These are phyloP conservation scores for Monilinia laxa DNA, from an alignment of 2,329 filamentous ascomycete species.

Conservation along the genomic window DNA sequence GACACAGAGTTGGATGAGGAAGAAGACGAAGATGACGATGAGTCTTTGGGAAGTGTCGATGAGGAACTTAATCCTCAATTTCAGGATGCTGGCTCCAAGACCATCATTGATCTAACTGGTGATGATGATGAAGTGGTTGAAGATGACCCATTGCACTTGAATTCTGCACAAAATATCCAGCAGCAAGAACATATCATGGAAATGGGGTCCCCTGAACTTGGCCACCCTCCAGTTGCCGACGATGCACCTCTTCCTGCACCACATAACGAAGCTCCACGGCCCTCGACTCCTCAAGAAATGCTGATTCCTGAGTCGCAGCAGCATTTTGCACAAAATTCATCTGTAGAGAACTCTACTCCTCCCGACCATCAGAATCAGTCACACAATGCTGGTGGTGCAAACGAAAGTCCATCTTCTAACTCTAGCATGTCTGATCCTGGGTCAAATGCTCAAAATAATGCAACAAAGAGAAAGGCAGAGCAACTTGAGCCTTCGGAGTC, in stretches of 20 bases:
- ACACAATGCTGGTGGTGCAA: background rate
- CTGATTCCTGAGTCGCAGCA: no score
- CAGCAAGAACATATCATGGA: no score
- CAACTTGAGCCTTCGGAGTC: background rate
- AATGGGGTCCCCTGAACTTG: no score
- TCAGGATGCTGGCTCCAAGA: background rate
- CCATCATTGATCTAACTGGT: background rate
- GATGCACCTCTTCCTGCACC: background rate
- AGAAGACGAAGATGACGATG: background rate
- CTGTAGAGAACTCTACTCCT: no score
- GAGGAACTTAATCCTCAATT: background rate
- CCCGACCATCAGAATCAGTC: no score
- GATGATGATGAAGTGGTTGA: background rate
- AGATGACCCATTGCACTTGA: no score
- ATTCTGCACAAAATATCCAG: background rate
- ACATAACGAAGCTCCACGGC: no score
- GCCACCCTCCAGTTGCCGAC: no score
- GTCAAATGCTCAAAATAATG: background rate
- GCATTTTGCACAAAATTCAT: no score
- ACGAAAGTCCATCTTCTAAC: no score
- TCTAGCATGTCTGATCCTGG: no score
- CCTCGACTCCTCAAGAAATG: no score
- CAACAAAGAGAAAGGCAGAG: background rate
- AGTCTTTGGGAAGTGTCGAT: background rate
- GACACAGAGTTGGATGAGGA: background rate